Percentiles rank a stretch among this genome's conserved stretches.
Conservation (phyloP, 1,284 basidiomycete species). For the Peniophora sp. region DNA sequence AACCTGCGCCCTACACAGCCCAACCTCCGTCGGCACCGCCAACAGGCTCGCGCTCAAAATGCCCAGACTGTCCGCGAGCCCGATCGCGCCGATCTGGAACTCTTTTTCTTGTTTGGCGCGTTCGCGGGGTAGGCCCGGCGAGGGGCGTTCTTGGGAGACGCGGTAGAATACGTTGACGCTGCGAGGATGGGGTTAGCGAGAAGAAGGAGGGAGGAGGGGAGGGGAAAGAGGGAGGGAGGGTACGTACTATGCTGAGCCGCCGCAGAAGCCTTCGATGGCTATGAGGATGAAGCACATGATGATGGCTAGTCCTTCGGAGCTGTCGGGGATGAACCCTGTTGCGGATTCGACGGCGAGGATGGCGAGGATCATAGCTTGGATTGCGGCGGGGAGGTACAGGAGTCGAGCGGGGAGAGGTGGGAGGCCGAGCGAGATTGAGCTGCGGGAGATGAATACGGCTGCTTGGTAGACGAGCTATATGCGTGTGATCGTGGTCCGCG, state of each 20-base stretch:
- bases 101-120: slow-evolving; percentile 68
- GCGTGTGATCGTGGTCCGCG: too few species aligned
- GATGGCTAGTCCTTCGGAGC: slow-evolving; percentile 49
- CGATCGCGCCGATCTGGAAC: slow-evolving; percentile 85
- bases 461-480: slow-evolving; percentile 76
- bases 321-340: slow-evolving; percentile 50
- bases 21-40: slow-evolving; percentile 80
- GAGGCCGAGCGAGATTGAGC: slow-evolving; percentile 81
- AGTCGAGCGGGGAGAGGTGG: slow-evolving; percentile 72
- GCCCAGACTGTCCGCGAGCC: slow-evolving; percentile 68
- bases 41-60: slow-evolving; percentile 75
- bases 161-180: slow-evolving; percentile 87
- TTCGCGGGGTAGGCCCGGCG: slow-evolving; percentile 42
- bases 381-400: slow-evolving; percentile 67
- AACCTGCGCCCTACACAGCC: slow-evolving; percentile 70
- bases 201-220: background rate
- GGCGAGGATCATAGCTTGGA: slow-evolving; percentile 60
- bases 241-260: slow-evolving; percentile 85
- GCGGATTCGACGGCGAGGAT: slow-evolving; percentile 61
- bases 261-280: slow-evolving; percentile 81
- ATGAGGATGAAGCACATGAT: slow-evolving; percentile 70
- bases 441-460: slow-evolving; percentile 93
- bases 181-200: background rate
- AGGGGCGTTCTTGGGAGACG: slow-evolving; percentile 66
- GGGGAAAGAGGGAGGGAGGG: background rate